These are phyloP conservation scores for Arctium lappa DNA, from an alignment of 129 eudicot species.

Conservation along the genomic window DNA sequence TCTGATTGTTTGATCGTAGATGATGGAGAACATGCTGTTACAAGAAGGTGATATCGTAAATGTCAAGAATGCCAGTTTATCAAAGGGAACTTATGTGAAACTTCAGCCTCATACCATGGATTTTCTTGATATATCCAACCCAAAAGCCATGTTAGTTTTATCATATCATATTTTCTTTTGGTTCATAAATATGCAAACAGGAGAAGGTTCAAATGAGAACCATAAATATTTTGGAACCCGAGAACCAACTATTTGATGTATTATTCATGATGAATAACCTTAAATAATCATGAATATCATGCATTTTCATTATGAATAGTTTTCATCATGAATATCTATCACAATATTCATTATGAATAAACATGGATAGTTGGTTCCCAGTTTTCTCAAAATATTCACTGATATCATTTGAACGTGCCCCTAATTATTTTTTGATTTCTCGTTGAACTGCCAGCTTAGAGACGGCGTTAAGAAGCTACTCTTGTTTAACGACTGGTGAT, in stretches of 20 bases:
- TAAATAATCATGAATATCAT: not conserved
- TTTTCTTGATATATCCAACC: constrained; percentile 73
- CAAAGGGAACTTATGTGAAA: constrained; percentile 75
- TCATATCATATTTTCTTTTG: not conserved
- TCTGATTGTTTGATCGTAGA: constrained; percentile 31
- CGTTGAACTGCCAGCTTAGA: constrained; percentile 50
- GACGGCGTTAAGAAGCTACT: constrained; percentile 62
- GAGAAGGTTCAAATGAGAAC: not conserved
- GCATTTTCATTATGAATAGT: not conserved
- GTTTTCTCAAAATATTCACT: not conserved
- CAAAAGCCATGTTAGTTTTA: constrained; percentile 76
- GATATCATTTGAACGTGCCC: not conserved
- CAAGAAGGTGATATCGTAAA: constrained; percentile 74
- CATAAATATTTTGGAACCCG: not conserved
- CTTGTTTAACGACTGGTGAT: constrained; percentile 80
- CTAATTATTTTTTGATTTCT: not conserved
- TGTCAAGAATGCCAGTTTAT: constrained; percentile 60
- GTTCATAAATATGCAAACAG: not conserved
- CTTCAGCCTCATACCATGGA: constrained; percentile 78
- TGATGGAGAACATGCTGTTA: constrained; percentile 81
- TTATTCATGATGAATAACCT: not conserved
- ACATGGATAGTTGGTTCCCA: not conserved
- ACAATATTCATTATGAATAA: not conserved
- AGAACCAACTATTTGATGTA: not conserved
- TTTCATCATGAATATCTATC: not conserved